Evolutionary conservation across 140 eudicot genomes (phyloP).

Genomic region (Ambrosia hybrid): DNA sequence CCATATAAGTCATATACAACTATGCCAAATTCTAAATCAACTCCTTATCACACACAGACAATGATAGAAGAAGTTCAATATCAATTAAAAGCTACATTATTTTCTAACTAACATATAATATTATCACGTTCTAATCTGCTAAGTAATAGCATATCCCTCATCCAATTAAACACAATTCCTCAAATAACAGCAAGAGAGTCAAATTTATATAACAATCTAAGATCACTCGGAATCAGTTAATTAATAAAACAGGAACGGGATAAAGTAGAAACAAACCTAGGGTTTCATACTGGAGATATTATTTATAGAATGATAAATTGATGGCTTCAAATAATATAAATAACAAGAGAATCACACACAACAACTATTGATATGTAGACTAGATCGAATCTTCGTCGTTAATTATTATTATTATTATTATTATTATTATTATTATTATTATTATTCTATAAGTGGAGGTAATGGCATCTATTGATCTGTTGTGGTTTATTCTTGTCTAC

Average conservation of each 20-base stretch:
- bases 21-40: too few species aligned
- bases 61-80: not conserved
- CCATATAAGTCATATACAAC: too few species aligned
- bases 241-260: not conserved
- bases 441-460: conserved; percentile 12
- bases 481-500: conserved; percentile 29
- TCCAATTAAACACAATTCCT: conserved; percentile 11
- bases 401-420: conserved; percentile 13
- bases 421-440: not conserved
- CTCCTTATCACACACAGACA: too few species aligned
- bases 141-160: conserved; percentile 2
- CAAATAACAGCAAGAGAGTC: not conserved
- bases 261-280: conserved; percentile 32
- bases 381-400: conserved; percentile 45
- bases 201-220: not conserved
- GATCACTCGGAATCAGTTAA: conserved; percentile 1
- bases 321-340: not conserved
- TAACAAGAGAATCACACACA: conserved; percentile 28
- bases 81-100: not conserved
- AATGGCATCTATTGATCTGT: conserved; percentile 28
- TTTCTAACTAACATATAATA: not conserved
- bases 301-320: not conserved
- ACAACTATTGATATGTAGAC: conserved; percentile 26
- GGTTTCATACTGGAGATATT: conserved; percentile 16
- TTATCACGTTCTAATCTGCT: conserved; percentile 16